Evolutionary conservation across 1,284 basidiomycete genomes (phyloP).

Genomic region (Cryptococcus sp.): DNA sequence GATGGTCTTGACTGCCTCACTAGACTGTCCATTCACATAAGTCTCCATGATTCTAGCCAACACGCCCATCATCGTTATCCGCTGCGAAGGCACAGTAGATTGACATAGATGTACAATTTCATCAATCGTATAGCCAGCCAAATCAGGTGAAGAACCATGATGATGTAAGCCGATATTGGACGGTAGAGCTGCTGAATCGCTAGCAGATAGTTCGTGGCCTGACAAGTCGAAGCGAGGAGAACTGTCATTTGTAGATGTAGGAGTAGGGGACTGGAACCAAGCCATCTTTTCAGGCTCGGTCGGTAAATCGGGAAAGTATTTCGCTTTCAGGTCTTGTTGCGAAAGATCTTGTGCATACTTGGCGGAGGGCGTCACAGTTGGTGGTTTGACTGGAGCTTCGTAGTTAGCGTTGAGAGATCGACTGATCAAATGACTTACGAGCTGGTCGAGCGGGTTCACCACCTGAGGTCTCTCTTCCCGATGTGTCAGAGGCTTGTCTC

Average conservation of each 20-base stretch:
- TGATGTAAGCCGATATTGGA: constrained; percentile 85
- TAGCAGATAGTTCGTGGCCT: constrained; percentile 60
- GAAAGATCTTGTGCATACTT: constrained; percentile 35
- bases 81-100: constrained; percentile 77
- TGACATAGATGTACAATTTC: constrained; percentile 79
- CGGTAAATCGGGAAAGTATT: constrained; percentile 71
- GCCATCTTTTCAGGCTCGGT: constrained; percentile 64
- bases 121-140: constrained; percentile 83
- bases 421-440: too few species aligned
- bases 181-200: constrained; percentile 53
- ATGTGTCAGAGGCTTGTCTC: constrained; percentile 21
- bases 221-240: constrained; percentile 65
- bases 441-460: too few species aligned
- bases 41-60: constrained; percentile 57
- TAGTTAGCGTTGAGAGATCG: too few species aligned
- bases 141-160: constrained; percentile 65
- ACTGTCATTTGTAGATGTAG: constrained; percentile 15
- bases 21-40: constrained; percentile 6
- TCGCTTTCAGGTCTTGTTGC: constrained; percentile 51
- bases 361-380: background rate
- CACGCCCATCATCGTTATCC: constrained; percentile 74
- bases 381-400: too few species aligned
- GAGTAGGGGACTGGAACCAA: constrained; percentile 59
- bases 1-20: constrained; percentile 6
- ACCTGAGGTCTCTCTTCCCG: background rate